Evolutionary conservation across 495 filamentous ascomycete genomes (phyloP), one percentile per base, ranked within the genome.

Genomic region (Penicillium angulare): DNA sequence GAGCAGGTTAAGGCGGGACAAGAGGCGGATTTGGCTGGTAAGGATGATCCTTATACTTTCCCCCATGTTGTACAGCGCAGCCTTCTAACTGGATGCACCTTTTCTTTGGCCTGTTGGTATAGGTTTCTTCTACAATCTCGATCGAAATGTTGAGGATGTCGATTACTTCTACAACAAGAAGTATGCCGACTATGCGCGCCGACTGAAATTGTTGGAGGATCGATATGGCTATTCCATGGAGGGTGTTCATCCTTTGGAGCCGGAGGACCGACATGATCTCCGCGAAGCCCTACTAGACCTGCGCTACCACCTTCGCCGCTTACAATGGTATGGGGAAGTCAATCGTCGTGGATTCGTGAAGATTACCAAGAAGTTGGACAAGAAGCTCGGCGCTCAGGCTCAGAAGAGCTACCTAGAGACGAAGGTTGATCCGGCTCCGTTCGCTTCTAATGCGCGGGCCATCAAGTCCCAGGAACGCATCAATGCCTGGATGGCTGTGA

Each of bases 281-380:
- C 86, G 92, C 73, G 87, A 85, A 31, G 89, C 92, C 29, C 76
- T 97, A 42, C 79, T 97, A 23, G 93, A 97, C 61, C 78, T 97
- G 43, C 80, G 93, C 35, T 85, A 85, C 41, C 88, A 93, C 52
- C 68, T 97, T 49, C 81, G 92, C 35, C 97, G 97, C 55, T 76
- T 98, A 51, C 88, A 95, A 69, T 97, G 92, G 92, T 97, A 96
- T 55, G 95, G 90, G 22, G 93, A 97, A 72, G 91, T 97, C 57
- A 98, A 98, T 62, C 81, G 92, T 29, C 81, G 88, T 50, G 93
- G 93, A 0, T 98, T 98, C 60, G 79, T 95, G 58, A 98, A 98
- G 72, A 97, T 98, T 68, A 92, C 91, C 17, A 98, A 97, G 76
- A 98, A 98, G 68, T 75, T 95, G 17, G 91, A 96, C 72, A 96